Evolutionary conservation across 2,329 filamentous ascomycete species (phyloP), one percentile per base, ranked within the genome.

Genomic region (Scytalidium sp.): DNA sequence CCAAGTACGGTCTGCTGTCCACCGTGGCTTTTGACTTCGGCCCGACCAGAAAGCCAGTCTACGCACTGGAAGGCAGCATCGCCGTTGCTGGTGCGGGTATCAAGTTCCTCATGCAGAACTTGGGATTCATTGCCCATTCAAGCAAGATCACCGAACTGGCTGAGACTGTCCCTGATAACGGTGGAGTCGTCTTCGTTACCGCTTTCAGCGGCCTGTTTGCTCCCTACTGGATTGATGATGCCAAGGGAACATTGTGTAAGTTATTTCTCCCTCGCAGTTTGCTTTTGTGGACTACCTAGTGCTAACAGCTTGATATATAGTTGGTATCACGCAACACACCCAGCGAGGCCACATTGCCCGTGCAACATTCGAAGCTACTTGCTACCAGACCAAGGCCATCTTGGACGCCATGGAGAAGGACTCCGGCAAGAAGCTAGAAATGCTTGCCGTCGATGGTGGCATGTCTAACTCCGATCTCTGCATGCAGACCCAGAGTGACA

Each of bases 21-120:
- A 93, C 89, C 0, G 83, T 93, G 15, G 89, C 85, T 0, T 93
- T 88, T 66, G 81, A 92, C 66, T 85, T 93, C 65, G 85, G 85
- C 43, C 73, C 74, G 41, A 69, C 73, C 45, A 75, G 78, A 41
- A 84, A 83, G 62, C 82, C 83, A 21, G 83, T 87, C 47, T 91
- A 91, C 70, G 87, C 87, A 1, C 74, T 91, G 9, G 87, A 91
- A 67, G 88, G 87, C 49, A 88, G 84, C 62, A 85, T 91, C 54
- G 88, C 87, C 27, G 87, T 90, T 20, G 87, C 85, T 19, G 87
- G 87, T 6, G 88, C 85, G 54, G 87, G 85, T 60, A 79, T 92
- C 50, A 90, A 89, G 60, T 88, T 88, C 62, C 65, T 85, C 50
- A 79, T 83, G 73, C 82, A 84, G 65, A 85, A 85, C 59, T 64